Percentiles rank a stretch among this genome's conserved stretches.
Evolutionary conservation across 768 basidiomycete genomes (phyloP).

Genomic region (Astraeus odoratus): DNA sequence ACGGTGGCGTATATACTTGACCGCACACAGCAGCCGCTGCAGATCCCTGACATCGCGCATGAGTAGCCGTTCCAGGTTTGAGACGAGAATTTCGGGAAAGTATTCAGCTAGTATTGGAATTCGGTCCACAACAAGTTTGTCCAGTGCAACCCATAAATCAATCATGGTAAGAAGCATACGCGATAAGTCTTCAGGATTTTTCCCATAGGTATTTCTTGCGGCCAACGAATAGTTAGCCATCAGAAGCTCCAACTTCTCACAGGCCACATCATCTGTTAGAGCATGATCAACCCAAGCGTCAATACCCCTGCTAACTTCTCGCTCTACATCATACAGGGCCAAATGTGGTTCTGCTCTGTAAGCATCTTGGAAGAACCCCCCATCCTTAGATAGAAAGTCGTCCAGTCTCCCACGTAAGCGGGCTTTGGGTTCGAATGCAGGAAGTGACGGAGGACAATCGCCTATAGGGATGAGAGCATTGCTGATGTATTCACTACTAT

Average conservation of each 20-base stretch:
- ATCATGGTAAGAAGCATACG: constrained; percentile 34
- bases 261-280: constrained; percentile 13
- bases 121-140: constrained; percentile 9
- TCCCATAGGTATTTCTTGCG: constrained; percentile 20
- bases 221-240: constrained; percentile 22
- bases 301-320: constrained; percentile 17
- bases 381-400: constrained; percentile 12
- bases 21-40: too few species aligned
- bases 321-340: constrained; percentile 33
- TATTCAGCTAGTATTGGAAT: constrained; percentile 17
- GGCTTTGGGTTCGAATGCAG: constrained; percentile 1
- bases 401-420: constrained; percentile 8
- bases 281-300: too few species aligned
- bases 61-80: constrained; percentile 13
- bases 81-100: constrained; percentile 17
- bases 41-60: constrained; percentile 17
- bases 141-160: constrained; percentile 35
- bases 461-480: constrained; percentile 7
- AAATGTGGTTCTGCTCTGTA: constrained; percentile 9
- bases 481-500: constrained; percentile 23
- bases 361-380: constrained; percentile 6
- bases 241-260: constrained; percentile 14
- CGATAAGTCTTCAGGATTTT: constrained; percentile 34
- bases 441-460: neutral
- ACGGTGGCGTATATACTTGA: constrained; percentile 8